Evolutionary conservation across 2,329 filamentous ascomycete genomes (phyloP), one percentile per base, ranked within the genome.

Genomic region (Sphaceloma murrayae): DNA sequence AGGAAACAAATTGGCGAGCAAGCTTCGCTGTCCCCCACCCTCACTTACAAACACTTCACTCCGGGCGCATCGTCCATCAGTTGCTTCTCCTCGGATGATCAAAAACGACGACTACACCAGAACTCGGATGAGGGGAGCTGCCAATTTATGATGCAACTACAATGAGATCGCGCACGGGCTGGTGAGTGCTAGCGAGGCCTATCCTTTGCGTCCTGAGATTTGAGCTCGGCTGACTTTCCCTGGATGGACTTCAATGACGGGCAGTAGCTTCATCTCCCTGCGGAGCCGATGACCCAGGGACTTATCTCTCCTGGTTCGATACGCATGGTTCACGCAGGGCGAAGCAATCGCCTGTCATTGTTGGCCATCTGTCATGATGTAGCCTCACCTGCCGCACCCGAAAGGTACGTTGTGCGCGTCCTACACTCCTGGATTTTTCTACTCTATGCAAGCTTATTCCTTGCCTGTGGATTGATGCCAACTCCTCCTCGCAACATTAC

Each of bases 341-440:
- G 48, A 19, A 40, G 39, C 18, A 43, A 29, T 13, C 26, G 24
- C 14, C 24, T 32, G 16, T 31, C 34, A 32, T 46, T 19, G 8
- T 14, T 18, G 13, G 8, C 17, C 29, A 45, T 44, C 46, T 49
- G 34, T 31, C 43, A 40, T 29, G 38, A 33, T 46, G 11, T 45
- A 58, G 56, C 46, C 50, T 59, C 26, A 60, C 57, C 36, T 60
- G 57, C 53, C 56, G 56, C 26, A 54, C 56, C 47, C 50, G 57
- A 49, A 58, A 59, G 52, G 56, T 57, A 38, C 45, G 21, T 22
- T n/a, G 18, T 14, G 34, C 34, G 40, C 22, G 13, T 21, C 19
- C 32, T 27, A 6, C n/a, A n/a, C n/a, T n/a, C n/a, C n/a, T n/a
- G n/a, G n/a, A n/a, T n/a, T n/a, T n/a, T n/a, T n/a, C n/a, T n/a